Conservation (phyloP, 495 filamentous ascomycete species). For the Talaromyces liani region DNA sequence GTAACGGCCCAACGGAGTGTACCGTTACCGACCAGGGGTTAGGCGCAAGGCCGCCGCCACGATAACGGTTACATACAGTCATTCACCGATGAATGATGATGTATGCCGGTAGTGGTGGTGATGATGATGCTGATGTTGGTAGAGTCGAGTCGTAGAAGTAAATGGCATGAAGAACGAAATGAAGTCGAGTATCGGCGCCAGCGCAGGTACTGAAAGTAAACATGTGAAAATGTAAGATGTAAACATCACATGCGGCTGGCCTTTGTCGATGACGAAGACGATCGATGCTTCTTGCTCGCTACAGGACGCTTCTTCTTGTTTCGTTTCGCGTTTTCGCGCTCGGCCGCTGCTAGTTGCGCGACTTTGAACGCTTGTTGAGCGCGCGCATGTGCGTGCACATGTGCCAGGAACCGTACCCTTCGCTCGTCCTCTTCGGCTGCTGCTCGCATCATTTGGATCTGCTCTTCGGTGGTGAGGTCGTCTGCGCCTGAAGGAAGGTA, state of each 20-base stretch:
- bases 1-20: not conserved
- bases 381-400: constrained; percentile 38
- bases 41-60: not conserved
- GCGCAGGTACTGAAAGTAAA: not conserved
- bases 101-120: not conserved
- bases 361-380: constrained; percentile 35
- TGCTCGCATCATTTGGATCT: constrained; percentile 32
- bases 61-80: not conserved
- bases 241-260: constrained; percentile 1
- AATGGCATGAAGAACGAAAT: not conserved
- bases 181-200: constrained; percentile 1
- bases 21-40: not conserved
- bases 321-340: constrained; percentile 19
- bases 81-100: not conserved
- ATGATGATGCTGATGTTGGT: not conserved
- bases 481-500: constrained; percentile 12
- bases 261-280: constrained; percentile 9
- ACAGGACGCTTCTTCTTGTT: constrained; percentile 19
- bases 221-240: not conserved
- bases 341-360: constrained; percentile 26
- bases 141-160: not conserved
- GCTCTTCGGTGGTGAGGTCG: constrained; percentile 34
- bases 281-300: constrained; percentile 29
- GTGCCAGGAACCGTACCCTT: constrained; percentile 36
- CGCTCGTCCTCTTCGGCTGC: constrained; percentile 33